These are phyloP conservation scores for Otatea glauca DNA, from an alignment of 176 grass and related monocot genomes.

Conservation along the genomic window DNA sequence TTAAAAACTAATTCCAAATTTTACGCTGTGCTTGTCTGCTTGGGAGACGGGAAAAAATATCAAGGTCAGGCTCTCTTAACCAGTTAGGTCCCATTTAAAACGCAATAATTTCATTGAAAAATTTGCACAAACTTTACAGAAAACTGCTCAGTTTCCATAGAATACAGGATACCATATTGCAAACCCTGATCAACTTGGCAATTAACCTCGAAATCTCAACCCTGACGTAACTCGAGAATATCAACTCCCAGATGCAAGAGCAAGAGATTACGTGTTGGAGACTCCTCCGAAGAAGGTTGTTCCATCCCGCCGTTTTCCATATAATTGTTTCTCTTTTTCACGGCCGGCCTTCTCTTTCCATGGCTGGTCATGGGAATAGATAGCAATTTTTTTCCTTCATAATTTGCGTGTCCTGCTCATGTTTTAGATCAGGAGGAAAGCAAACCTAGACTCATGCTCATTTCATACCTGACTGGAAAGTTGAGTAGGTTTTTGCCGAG, in stretches of 20 bases:
- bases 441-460: not conserved
- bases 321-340: not conserved
- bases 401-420: not conserved
- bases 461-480: not conserved
- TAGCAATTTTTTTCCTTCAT: not conserved
- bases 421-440: not conserved
- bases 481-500: not conserved
- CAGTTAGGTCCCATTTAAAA: too few relatives aligned
- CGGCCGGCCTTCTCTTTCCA: not conserved
- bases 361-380: not conserved
- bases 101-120: too few relatives aligned
- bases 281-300: not conserved
- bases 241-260: not conserved
- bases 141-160: too few relatives aligned
- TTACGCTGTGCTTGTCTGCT: not conserved
- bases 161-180: too few relatives aligned
- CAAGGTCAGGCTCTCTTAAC: too few relatives aligned
- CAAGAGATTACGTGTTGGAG: not conserved
- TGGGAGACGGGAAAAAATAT: not conserved
- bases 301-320: not conserved
- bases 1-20: too few relatives aligned
- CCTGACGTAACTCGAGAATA: not conserved
- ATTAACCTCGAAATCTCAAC: too few relatives aligned
- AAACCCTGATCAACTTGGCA: too few relatives aligned
- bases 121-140: too few relatives aligned